Evolutionary conservation across 306 rosid species (phyloP), one percentile per base, ranked within the genome.

Genomic region (Albizia julibrissin): DNA sequence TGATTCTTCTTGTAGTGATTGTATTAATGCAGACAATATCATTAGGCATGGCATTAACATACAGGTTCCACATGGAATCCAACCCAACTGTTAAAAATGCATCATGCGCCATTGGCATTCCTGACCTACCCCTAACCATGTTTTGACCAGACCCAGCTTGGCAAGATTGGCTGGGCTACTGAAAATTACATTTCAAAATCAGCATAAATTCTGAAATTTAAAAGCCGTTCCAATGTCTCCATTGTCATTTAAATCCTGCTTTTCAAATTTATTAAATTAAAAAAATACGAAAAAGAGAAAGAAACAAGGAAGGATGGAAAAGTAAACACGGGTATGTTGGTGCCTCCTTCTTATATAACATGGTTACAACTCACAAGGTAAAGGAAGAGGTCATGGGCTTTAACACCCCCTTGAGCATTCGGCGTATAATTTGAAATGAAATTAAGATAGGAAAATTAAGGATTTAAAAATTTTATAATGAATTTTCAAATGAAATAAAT

Each of bases 371-470:
- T 61, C 31, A 40, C 43, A 40, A 72, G 52, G 52, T 21, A 80
- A 80, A 80, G 52, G 74, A 73, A 62, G 29, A 27, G 58, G 66
- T 22, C 72, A 80, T 43, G 73, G 40, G 50, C 13, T 43, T 80
- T 40, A 71, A 62, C 33, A 24, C 44, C 56, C 65, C 70, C 47
- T 37, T 9, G 29, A 22, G 46, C 47, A 18, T 39, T 69, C 22
- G 10, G 59, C 39, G 26, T 43, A 18, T 27, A 18, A 27, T 56
- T 71, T 29, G 69, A 43, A 81, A 74, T 33, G 52, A 15, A 47
- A 37, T 37, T 37, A 37, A 39, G 16, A n/a, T 34, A 10, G 62
- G 62, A 27, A 72, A 64, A 50, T 44, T 34, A 24, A 22, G 68
- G 34, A 24, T 58, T 71, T 6, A 72, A 54, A 49, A 78, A 50